These are phyloP conservation scores for Fusarium brachygibbosum DNA, from an alignment of 2,329 filamentous ascomycete genomes.

Conservation along the genomic window DNA sequence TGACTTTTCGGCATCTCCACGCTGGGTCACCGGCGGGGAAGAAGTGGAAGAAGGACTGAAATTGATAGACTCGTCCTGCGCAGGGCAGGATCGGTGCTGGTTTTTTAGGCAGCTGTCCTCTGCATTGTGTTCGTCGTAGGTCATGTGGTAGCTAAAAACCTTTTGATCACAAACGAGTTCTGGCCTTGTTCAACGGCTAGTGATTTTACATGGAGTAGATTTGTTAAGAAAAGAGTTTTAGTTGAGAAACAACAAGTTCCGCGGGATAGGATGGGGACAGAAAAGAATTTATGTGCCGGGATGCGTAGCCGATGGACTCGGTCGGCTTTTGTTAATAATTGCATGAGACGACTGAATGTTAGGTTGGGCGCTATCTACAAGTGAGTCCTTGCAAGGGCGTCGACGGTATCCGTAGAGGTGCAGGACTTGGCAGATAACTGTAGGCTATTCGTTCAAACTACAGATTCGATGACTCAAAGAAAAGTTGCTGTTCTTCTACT, in stretches of 20 bases:
- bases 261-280: not conserved
- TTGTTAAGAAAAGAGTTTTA: not conserved
- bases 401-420: not conserved
- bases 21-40: not conserved
- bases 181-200: not conserved
- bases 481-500: not conserved
- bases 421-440: slow-evolving; percentile 20
- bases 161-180: slow-evolving; percentile 13
- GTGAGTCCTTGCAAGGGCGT: slow-evolving; percentile 1
- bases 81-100: slow-evolving; percentile 29
- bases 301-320: slow-evolving; percentile 21
- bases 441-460: not conserved
- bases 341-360: not conserved
- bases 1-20: slow-evolving; percentile 26
- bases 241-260: not conserved
- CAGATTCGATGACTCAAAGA: slow-evolving; percentile 15
- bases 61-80: slow-evolving; percentile 27
- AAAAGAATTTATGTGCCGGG: slow-evolving; percentile 29
- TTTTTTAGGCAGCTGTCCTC: slow-evolving; percentile 52
- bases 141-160: slow-evolving; percentile 26
- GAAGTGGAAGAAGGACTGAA: not conserved
- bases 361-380: slow-evolving; percentile 24
- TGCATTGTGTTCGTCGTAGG: slow-evolving; percentile 45
- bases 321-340: slow-evolving; percentile 26
- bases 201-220: slow-evolving; percentile 7